These are phyloP conservation scores for Isatis tinctoria DNA, from an alignment of 345 rosid species.

Conservation along the genomic window DNA sequence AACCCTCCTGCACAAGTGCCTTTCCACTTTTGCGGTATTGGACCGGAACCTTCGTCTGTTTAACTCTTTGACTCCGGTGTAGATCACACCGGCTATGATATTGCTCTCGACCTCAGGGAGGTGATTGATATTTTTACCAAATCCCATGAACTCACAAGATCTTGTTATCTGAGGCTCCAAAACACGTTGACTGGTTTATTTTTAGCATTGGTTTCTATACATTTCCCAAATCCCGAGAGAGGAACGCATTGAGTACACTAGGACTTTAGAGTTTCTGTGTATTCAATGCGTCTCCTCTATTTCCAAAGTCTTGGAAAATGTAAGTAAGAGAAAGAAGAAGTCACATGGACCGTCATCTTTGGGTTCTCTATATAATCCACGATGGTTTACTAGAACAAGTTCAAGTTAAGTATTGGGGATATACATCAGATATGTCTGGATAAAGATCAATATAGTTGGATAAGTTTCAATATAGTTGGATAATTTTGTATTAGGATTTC, in stretches of 20 bases:
- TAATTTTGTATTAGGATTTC: too few relatives aligned
- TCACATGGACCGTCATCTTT: neutral
- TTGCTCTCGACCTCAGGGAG: slow-evolving; percentile 27
- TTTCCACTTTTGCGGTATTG: slow-evolving; percentile 32
- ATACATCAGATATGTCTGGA: too few relatives aligned
- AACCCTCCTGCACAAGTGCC: slow-evolving; percentile 34
- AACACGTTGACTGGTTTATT: too few relatives aligned
- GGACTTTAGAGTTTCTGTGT: neutral
- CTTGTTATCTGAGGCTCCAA: slow-evolving; percentile 28
- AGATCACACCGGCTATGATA: slow-evolving; percentile 38
- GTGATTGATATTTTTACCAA: slow-evolving; percentile 10
- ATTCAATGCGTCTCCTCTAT: neutral
- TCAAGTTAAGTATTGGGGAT: too few relatives aligned
- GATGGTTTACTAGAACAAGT: neutral
- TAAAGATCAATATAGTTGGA: too few relatives aligned
- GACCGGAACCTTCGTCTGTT: slow-evolving; percentile 36
- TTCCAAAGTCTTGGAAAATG: neutral
- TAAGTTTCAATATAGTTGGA: too few relatives aligned
- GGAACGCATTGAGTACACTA: neutral
- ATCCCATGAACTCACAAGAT: slow-evolving; percentile 50
- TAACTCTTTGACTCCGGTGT: slow-evolving; percentile 52
- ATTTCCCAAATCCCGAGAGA: neutral
- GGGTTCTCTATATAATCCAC: neutral
- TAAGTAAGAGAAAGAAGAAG: neutral
- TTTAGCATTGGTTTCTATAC: too few relatives aligned